These are phyloP conservation scores for Syncephalastrum monosporum DNA, from an alignment of 371 early-diverging fungal species.

Conservation along the genomic window DNA sequence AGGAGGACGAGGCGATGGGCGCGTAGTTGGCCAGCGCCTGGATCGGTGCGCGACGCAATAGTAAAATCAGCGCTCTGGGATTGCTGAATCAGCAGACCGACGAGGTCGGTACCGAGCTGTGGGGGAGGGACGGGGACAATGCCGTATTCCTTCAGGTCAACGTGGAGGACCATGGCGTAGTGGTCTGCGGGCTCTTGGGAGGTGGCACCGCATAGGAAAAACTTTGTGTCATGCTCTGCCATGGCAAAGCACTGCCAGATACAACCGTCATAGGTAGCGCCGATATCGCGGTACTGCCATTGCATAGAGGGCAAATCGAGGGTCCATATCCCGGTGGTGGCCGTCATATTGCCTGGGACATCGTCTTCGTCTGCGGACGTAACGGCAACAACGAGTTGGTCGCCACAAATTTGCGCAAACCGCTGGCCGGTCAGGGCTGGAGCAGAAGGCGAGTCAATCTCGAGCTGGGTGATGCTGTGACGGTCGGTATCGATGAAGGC, in stretches of 20 bases:
- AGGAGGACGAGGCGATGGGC: conserved; percentile 55
- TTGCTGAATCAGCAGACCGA: conserved; percentile 41
- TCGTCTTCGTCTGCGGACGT: conserved; percentile 32
- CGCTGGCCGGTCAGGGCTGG: conserved; percentile 66
- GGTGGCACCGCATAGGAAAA: conserved; percentile 62
- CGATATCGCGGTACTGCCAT: conserved; percentile 62
- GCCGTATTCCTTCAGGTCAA: conserved; percentile 63
- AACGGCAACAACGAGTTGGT: conserved; percentile 60
- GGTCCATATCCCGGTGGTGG: conserved; percentile 59
- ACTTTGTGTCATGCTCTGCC: conserved; percentile 51
- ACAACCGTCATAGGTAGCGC: conserved; percentile 45
- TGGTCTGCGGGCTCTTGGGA: conserved; percentile 61
- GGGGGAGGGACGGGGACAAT: conserved; percentile 55
- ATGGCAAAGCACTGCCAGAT: conserved; percentile 73
- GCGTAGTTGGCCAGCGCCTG: conserved; percentile 26
- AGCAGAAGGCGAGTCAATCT: conserved; percentile 50
- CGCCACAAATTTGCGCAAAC: conserved; percentile 66
- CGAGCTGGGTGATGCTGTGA: conserved; percentile 47
- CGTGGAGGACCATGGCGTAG: conserved; percentile 51
- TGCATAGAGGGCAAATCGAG: conserved; percentile 61
- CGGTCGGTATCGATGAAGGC: conserved; percentile 57
- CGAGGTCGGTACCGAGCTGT: conserved; percentile 55
- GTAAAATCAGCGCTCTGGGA: conserved; percentile 55
- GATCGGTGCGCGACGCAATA: conserved; percentile 46
- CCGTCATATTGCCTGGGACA: conserved; percentile 9